These are phyloP conservation scores for Aphanomyces euteiches DNA, from an alignment of 352 stramenopile species.

Conservation along the genomic window DNA sequence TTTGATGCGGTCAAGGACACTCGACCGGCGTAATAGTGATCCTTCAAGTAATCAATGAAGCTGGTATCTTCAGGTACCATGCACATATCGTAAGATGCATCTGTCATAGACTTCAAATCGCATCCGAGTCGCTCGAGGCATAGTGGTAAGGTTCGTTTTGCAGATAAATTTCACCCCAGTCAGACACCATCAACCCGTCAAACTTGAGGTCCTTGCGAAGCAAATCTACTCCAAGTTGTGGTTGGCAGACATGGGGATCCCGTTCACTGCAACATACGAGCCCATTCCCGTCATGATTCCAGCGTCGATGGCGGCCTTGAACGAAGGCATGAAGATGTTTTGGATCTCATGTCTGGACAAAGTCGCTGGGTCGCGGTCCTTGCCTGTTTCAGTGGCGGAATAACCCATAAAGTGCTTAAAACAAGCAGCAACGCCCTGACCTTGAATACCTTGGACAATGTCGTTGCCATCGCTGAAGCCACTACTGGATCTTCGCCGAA, in stretches of 20 bases:
- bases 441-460: conserved; percentile 48
- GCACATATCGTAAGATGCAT: conserved; percentile 89
- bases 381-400: conserved; percentile 39
- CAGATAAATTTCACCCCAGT: conserved; percentile 92
- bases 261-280: conserved; percentile 90
- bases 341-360: conserved; percentile 71
- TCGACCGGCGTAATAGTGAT: conserved; percentile 34
- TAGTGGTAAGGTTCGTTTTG: conserved; percentile 63
- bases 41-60: conserved; percentile 54
- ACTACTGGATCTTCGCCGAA: conserved; percentile 83
- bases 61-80: conserved; percentile 79
- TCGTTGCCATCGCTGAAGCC: conserved; percentile 44
- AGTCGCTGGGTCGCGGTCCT: conserved; percentile 75
- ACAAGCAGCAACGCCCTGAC: conserved; percentile 41
- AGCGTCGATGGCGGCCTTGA: conserved; percentile 76
- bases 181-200: conserved; percentile 85
- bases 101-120: conserved; percentile 63
- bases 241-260: conserved; percentile 87
- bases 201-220: conserved; percentile 87
- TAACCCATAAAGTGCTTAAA: conserved; percentile 58
- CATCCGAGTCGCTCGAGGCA: conserved; percentile 45
- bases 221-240: conserved; percentile 65
- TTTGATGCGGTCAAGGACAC: conserved; percentile 43
- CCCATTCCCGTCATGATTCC: conserved; percentile 89
- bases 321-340: conserved; percentile 81